Conservation (phyloP, 345 rosid genomes). For the Leavenworthia alabamica region DNA sequence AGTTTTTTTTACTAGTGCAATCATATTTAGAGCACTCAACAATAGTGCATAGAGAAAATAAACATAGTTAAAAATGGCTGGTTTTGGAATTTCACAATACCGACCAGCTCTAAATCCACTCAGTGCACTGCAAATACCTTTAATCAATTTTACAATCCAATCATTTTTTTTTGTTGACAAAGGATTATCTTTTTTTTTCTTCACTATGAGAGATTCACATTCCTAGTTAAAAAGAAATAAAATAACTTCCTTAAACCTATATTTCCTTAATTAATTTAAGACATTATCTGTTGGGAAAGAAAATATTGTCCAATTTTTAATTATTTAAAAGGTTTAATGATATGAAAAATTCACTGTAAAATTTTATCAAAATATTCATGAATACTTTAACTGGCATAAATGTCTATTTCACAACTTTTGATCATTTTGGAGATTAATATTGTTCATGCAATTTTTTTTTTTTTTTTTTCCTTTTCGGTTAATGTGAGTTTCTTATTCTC, state of each 20-base stretch:
- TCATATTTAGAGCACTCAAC: conserved; percentile 26
- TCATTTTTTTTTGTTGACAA: background rate
- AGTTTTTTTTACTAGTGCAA: conserved; percentile 2
- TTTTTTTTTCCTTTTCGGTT: background rate
- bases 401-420: background rate
- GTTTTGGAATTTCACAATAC: conserved; percentile 4
- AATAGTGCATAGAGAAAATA: conserved; percentile 19
- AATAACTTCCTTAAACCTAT: background rate
- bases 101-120: conserved; percentile 24
- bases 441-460: no score
- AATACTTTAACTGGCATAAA: background rate
- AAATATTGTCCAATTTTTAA: background rate
- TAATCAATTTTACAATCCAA: conserved; percentile 8
- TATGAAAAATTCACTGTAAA: background rate
- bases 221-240: background rate
- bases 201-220: conserved; percentile 22
- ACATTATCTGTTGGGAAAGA: background rate
- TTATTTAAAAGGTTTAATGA: no score
- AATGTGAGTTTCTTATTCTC: background rate
- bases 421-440: background rate
- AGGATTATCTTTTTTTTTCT: background rate
- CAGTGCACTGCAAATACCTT: conserved; percentile 15
- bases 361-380: background rate
- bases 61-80: conserved; percentile 18
- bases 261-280: background rate